Conservation (phyloP, 1,139 yeast species). For the Yamadazyma aaseri region DNA sequence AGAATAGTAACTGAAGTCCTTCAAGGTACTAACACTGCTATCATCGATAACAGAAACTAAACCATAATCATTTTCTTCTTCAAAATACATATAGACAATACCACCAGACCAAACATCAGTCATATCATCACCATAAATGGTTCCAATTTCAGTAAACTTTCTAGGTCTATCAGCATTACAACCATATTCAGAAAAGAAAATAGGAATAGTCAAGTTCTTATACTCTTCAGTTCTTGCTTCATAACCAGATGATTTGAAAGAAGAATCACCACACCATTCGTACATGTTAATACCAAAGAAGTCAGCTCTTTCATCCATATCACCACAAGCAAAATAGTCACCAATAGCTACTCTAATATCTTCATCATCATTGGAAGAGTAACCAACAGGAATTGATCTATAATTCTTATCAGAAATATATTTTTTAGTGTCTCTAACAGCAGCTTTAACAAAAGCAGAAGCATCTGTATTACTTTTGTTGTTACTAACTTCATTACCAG, state of each 20-base stretch:
- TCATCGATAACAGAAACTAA: slow-evolving; percentile 54
- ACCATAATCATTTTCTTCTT: slow-evolving; percentile 80
- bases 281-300: slow-evolving; percentile 94
- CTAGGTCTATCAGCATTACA: slow-evolving; percentile 72
- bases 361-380: slow-evolving; percentile 82
- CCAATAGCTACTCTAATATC: slow-evolving; percentile 71
- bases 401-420: slow-evolving; percentile 66
- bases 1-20: slow-evolving; percentile 48
- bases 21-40: slow-evolving; percentile 39
- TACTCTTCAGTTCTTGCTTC: slow-evolving; percentile 70
- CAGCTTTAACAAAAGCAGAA: slow-evolving; percentile 88
- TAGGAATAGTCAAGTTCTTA: slow-evolving; percentile 69
- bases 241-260: slow-evolving; percentile 69
- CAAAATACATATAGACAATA: slow-evolving; percentile 83
- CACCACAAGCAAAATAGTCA: slow-evolving; percentile 82
- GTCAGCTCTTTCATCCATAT: slow-evolving; percentile 65
- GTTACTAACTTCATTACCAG: slow-evolving; percentile 90
- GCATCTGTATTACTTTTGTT: slow-evolving; percentile 69
- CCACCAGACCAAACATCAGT: slow-evolving; percentile 90
- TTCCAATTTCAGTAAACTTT: slow-evolving; percentile 66
- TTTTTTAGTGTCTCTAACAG: slow-evolving; percentile 77
- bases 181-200: slow-evolving; percentile 91
- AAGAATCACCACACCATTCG: slow-evolving; percentile 88
- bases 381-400: slow-evolving; percentile 81
- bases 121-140: slow-evolving; percentile 62